These are phyloP conservation scores for Tricholoma sp. DNA, from an alignment of 768 basidiomycete genomes.

Conservation along the genomic window DNA sequence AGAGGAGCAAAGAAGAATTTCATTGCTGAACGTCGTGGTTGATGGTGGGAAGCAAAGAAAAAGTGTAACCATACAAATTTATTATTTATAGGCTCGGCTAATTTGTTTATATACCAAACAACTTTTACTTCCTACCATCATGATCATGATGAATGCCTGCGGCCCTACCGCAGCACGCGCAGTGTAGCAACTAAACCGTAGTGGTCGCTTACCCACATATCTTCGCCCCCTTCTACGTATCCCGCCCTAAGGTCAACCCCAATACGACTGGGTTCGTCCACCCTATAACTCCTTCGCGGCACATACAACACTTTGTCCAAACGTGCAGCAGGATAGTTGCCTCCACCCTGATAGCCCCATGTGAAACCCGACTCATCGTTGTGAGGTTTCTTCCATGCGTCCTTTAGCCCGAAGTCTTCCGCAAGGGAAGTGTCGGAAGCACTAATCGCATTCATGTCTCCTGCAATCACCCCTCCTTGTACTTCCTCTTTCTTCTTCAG, in stretches of 20 bases:
- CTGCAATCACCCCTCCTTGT: conserved; percentile 57
- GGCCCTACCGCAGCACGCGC: conserved; percentile 21
- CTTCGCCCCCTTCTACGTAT: conserved; percentile 24
- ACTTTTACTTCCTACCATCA: conserved; percentile 24
- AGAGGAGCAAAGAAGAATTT: conserved; percentile 38
- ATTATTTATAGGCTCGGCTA: conserved; percentile 11
- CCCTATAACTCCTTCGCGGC: conserved; percentile 39
- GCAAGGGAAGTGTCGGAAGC: conserved; percentile 39
- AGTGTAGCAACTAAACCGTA: conserved; percentile 49
- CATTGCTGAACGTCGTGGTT: conserved; percentile 34
- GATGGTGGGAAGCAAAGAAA: conserved; percentile 21
- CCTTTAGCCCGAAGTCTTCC: conserved; percentile 42
- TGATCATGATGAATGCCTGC: too few species aligned
- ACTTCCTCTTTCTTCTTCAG: conserved; percentile 42
- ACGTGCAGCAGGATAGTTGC: conserved; percentile 44
- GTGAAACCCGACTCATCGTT: conserved; percentile 47
- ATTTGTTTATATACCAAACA: conserved; percentile 21
- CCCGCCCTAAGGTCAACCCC: conserved; percentile 49
- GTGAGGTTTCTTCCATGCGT: conserved; percentile 51
- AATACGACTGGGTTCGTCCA: conserved; percentile 50
- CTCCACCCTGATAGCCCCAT: conserved; percentile 63
- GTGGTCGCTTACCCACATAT: conserved; percentile 64
- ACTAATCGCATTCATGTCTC: conserved; percentile 69
- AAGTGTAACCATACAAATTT: conserved; percentile 13
- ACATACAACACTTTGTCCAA: conserved; percentile 66